Evolutionary conservation across 2,329 filamentous ascomycete species (phyloP), one percentile per base, ranked within the genome.

Genomic region (Xylariaceae sp.): DNA sequence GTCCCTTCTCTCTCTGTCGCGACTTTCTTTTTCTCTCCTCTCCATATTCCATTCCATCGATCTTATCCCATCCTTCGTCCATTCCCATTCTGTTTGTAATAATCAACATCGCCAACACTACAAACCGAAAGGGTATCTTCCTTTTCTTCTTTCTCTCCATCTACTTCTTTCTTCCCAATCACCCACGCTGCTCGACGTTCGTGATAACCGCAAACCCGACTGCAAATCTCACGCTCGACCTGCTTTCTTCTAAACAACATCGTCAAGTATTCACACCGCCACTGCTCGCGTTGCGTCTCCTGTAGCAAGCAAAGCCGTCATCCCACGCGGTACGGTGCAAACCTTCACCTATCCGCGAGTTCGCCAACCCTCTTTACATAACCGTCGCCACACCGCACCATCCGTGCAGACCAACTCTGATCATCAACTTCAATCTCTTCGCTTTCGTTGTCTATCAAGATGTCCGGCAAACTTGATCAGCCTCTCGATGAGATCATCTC

Each of bases 401-500:
- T 53, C 56, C 43, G 32, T 29, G 30, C 39, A 62, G 65, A 65
- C 60, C 58, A 50, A 62, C 48, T 19, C 64, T 58, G 37, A 55
- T 56, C 58, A 60, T 50, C 56, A 61, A 60, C 56, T 55, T 57
- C 53, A 56, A 19, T 60, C 52, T 59, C 53, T 63, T 88, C 68
- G 78, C 80, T 35, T 75, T 11, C 54, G 60, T 56, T 62, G 55
- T 56, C 57, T 53, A 60, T 65, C 74, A 87, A 66, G 64, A 95
- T 96, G 91, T 89, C 90, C 79, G 87, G 84, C 78, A 96, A 96
- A 79, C 88, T 99, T 70, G 91, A 96, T 74, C 87, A 95, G 79
- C 91, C 91, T 78, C 89, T 99, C 65, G 94, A 97, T 73, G 91
- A 96, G 77, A 96, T 99, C 75, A 86, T 96, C 79, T 89, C 87